Percentiles rank a stretch among this genome's conserved stretches.
Conservation (phyloP, 1,284 basidiomycete species). For the Cutaneotrichosporon arboriforme region DNA sequence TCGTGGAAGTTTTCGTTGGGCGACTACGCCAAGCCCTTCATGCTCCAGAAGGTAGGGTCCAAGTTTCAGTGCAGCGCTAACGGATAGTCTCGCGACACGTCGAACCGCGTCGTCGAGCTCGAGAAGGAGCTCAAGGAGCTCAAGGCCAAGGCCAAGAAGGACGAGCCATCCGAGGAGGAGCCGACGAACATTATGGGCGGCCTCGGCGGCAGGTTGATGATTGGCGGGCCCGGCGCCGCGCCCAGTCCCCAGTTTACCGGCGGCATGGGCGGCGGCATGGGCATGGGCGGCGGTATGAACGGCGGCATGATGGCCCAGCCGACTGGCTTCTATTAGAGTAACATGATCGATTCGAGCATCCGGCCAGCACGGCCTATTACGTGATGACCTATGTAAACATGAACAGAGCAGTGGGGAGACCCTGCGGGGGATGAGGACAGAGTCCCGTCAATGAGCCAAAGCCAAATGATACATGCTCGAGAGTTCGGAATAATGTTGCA, state of each 20-base stretch:
- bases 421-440: too few relatives aligned
- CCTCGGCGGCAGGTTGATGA: slow-evolving; percentile 45
- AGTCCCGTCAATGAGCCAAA: background rate
- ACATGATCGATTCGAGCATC: slow-evolving; percentile 12
- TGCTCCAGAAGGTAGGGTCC: slow-evolving; percentile 58
- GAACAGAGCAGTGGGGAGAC: background rate
- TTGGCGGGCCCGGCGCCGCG: slow-evolving; percentile 30
- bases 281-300: slow-evolving; percentile 12
- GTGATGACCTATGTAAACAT: too few relatives aligned
- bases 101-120: slow-evolving; percentile 31
- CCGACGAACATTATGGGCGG: slow-evolving; percentile 33
- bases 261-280: slow-evolving; percentile 3
- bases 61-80: background rate
- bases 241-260: background rate
- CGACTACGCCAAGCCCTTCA: slow-evolving; percentile 95
- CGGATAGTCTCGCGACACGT: background rate
- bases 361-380: too few relatives aligned
- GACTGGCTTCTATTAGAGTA: slow-evolving; percentile 42
- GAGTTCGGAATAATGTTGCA: too few relatives aligned
- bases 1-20: slow-evolving; percentile 89
- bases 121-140: slow-evolving; percentile 48
- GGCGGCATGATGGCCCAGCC: slow-evolving; percentile 19
- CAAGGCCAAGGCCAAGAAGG: slow-evolving; percentile 33
- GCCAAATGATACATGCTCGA: background rate
- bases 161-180: slow-evolving; percentile 32